Evolutionary conservation across 1,284 basidiomycete genomes (phyloP).

Genomic region (Termitomyces sp.): DNA sequence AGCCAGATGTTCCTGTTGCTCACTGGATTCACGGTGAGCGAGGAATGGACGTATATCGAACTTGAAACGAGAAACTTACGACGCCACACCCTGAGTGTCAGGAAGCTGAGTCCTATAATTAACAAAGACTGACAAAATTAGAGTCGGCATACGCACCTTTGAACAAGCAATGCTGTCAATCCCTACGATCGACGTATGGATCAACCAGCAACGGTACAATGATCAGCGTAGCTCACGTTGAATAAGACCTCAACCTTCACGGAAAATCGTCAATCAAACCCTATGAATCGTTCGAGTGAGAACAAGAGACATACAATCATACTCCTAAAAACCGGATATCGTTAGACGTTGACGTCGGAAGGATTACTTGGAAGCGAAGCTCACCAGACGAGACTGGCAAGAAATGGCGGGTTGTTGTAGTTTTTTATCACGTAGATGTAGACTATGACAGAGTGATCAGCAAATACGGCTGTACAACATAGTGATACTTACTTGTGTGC

Average conservation of each 20-base stretch:
- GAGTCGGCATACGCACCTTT: constrained; percentile 29
- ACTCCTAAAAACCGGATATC: constrained; percentile 32
- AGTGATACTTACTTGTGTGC: constrained; percentile 37
- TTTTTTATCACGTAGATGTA: constrained; percentile 52
- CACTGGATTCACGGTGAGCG: constrained; percentile 26
- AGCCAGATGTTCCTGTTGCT: constrained; percentile 40
- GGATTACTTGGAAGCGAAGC: not conserved
- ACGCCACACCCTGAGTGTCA: constrained; percentile 45
- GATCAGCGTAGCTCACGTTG: constrained; percentile 32
- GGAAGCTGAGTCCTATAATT: constrained; percentile 32
- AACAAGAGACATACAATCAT: constrained; percentile 31
- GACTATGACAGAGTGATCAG: constrained; percentile 27
- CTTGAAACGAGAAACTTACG: constrained; percentile 26
- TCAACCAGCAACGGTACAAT: not conserved
- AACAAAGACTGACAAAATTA: constrained; percentile 3
- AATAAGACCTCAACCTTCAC: constrained; percentile 47
- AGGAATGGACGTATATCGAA: not conserved
- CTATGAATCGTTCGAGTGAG: not conserved
- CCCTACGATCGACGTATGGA: constrained; percentile 25
- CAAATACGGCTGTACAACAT: not conserved
- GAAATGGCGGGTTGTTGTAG: constrained; percentile 32
- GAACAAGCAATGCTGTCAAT: constrained; percentile 45
- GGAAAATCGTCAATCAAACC: constrained; percentile 1
- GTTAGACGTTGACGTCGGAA: not conserved
- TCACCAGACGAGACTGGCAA: constrained; percentile 42